These are phyloP conservation scores for Wickerhamomyces sp. DNA, from an alignment of 1,139 yeast genomes.

Conservation along the genomic window DNA sequence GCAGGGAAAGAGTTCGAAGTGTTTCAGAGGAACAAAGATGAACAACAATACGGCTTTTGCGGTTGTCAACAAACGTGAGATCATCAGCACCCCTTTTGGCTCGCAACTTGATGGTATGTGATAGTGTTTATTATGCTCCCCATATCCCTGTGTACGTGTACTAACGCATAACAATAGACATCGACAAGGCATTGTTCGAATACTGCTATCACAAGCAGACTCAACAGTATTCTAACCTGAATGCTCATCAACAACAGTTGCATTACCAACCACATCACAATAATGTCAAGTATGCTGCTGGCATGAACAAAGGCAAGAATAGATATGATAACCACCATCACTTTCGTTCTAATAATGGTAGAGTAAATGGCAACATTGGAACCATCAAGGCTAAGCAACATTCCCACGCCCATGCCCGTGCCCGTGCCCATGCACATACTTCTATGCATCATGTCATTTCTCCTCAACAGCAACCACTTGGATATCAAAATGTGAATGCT, in stretches of 20 bases:
- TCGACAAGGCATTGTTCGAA: constrained; percentile 24
- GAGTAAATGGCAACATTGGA: neutral
- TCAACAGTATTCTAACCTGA: constrained; percentile 10
- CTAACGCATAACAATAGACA: constrained; percentile 12
- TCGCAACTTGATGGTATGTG: constrained; percentile 19
- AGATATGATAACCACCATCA: constrained; percentile 1
- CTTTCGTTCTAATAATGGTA: constrained; percentile 1
- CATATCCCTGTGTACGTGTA: no score
- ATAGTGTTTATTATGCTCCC: constrained; percentile 1
- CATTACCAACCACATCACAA: neutral
- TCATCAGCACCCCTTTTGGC: constrained; percentile 13
- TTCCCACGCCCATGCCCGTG: neutral
- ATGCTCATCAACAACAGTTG: constrained; percentile 1
- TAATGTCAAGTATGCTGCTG: neutral
- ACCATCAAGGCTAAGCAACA: constrained; percentile 4
- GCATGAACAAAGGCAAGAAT: neutral
- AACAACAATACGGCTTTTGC: neutral
- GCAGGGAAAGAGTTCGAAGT: no score
- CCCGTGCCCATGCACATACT: neutral
- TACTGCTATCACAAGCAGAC: constrained; percentile 21
- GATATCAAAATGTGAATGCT: neutral
- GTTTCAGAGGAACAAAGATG: no score
- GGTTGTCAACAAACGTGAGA: constrained; percentile 8
- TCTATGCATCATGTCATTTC: neutral
- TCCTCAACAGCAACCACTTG: neutral